Base-by-base conservation (phyloP, 2,329 filamentous ascomycete species). In the Fusarium lyarnte region DNA sequence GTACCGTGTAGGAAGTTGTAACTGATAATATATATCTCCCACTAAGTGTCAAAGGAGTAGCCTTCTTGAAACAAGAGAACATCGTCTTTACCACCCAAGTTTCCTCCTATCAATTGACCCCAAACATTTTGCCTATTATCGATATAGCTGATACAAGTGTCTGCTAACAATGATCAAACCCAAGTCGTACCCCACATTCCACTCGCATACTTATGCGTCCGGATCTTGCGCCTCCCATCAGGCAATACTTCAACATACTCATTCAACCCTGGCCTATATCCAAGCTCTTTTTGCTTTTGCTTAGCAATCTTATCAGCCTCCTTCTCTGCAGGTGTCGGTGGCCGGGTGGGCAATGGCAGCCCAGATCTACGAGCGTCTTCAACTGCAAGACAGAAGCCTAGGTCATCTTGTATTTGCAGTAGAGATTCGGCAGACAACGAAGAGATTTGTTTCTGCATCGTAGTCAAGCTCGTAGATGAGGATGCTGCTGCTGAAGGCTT, bases 171-270 rank as follows among this genome's bases (percentile, higher is more conserved):
- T 7, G 39, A 55, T 29, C 23, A 55, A 43, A 25, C 1, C 38
- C 23, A 66, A 39, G 21, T 42, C 33, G 4, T 66, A n/a, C 57
- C 58, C 46, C 33, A 53, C 55, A 36, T 66, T 3, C 63, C 65
- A 19, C 17, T 68, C 2, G 8, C 4, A 33, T 42, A 29, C 27
- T 17, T 67, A n/a, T 29, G 11, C 29, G 35, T 72, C 12, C 69
- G 31, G 13, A 72, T 69, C 53, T 69, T 72, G 2, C 69, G 64
- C 8, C 43, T 72, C 8, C 69, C 69, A 45, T 72, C 69, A 41
- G 69, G 69, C 3, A 65, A 21, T 1, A 60, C 57, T 38, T 72
- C 69, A 2, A 72, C 25, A 35, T 72, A 72, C 31, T 72, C 69
- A 19, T 72, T 60, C 36, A 69, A 3, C 0, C 69, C 69, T 0